phyloP scores from a whole-genome alignment of 1,284 basidiomycete species.

The Sporisorium scitamineum region DNA sequence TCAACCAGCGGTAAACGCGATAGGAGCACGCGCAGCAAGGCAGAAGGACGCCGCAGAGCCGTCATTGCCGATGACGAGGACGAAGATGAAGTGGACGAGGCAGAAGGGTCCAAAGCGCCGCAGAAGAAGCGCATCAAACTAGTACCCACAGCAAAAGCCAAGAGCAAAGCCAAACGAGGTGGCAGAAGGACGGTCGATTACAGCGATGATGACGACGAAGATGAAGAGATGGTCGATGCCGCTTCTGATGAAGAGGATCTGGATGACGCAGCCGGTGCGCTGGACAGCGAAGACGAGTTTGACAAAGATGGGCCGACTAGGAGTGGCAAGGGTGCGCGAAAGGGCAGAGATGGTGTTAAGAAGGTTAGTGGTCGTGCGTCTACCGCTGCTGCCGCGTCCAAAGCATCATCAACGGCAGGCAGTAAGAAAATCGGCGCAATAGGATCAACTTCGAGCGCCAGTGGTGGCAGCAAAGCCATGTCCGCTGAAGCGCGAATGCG shows the following conservation, averaged over 20 bases:
- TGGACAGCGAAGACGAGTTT: conserved; percentile 27
- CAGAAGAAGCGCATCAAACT: conserved; percentile 33
- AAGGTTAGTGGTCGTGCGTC: conserved; percentile 12
- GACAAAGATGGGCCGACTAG: conserved; percentile 4
- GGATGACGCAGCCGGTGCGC: conserved; percentile 10
- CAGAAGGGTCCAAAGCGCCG: conserved; percentile 7
- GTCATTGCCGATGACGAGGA: conserved; percentile 30
- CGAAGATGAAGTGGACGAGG: conserved; percentile 10
- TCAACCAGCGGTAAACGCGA: conserved; percentile 12
- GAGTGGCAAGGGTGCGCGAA: conserved; percentile 8
- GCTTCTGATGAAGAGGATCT: conserved; percentile 35
- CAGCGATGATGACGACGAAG: conserved; percentile 27
- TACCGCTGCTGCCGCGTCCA: conserved; percentile 1
- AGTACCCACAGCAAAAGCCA: background rate
- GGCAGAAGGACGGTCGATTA: conserved; percentile 14
- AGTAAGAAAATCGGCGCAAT: conserved; percentile 11
- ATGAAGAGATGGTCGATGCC: conserved; percentile 34
- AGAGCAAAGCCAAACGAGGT: conserved; percentile 4
- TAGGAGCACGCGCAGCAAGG: conserved; percentile 9
- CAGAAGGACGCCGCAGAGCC: conserved; percentile 13
- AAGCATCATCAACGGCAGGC: conserved; percentile 1
- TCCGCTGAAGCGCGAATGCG: conserved; percentile 41
- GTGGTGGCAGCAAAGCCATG: conserved; percentile 22
- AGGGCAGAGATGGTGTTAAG: conserved; percentile 3
- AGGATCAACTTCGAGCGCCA: background rate